Conservation (phyloP, 2,329 filamentous ascomycete genomes). For the Torrubiella hemipterigena region DNA sequence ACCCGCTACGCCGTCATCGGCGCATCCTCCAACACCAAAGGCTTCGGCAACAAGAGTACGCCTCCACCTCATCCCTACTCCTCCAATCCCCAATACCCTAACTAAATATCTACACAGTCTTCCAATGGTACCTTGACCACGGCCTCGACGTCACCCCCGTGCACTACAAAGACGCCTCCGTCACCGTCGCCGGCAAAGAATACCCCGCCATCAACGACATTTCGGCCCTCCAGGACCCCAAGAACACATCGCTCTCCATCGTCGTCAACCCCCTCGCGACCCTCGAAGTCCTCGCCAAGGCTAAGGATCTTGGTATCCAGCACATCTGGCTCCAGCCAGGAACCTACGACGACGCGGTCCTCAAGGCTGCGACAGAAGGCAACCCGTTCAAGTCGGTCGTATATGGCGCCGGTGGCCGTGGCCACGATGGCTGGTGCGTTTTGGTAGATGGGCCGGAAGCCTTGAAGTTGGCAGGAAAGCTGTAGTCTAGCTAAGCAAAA, state of each 20-base stretch:
- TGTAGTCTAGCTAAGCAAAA: slow-evolving; percentile 14
- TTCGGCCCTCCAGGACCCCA: slow-evolving; percentile 50
- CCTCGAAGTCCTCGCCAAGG: slow-evolving; percentile 61
- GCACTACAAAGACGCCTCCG: slow-evolving; percentile 58
- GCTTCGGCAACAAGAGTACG: slow-evolving; percentile 79
- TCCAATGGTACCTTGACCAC: slow-evolving; percentile 77
- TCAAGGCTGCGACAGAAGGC: slow-evolving; percentile 53
- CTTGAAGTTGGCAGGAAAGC: slow-evolving; percentile 42
- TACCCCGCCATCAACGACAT: slow-evolving; percentile 57
- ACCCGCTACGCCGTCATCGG: slow-evolving; percentile 79
- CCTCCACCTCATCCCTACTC: background rate
- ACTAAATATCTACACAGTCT: slow-evolving; percentile 42
- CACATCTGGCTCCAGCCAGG: slow-evolving; percentile 88
- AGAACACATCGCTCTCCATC: slow-evolving; percentile 65
- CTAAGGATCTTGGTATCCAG: slow-evolving; percentile 58
- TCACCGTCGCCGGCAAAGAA: slow-evolving; percentile 45
- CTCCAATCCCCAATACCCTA: slow-evolving; percentile 3
- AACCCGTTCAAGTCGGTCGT: slow-evolving; percentile 58
- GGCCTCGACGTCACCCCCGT: slow-evolving; percentile 68
- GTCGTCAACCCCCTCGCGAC: slow-evolving; percentile 80
- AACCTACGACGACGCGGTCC: slow-evolving; percentile 65
- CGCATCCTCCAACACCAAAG: slow-evolving; percentile 70
- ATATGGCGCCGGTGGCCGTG: slow-evolving; percentile 49
- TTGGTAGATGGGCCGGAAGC: slow-evolving; percentile 69
- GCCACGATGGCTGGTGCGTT: slow-evolving; percentile 74